A percentile compares a stretch with the other conserved stretches of the same genome.
Evolutionary conservation across 2,329 filamentous ascomycete genomes (phyloP).

Genomic region (Fusarium pilosicola): DNA sequence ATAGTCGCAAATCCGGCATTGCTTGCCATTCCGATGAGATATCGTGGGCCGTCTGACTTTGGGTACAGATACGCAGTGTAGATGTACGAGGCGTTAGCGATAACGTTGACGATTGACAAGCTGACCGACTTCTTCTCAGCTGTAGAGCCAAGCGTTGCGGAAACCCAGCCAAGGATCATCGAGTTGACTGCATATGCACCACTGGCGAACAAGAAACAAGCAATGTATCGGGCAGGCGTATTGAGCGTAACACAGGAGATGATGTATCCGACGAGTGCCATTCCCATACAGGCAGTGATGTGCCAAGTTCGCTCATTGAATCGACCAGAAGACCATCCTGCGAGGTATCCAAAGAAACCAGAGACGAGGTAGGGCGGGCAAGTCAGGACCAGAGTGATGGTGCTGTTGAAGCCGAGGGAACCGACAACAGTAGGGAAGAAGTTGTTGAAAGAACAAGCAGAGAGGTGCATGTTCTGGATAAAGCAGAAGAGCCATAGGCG

Average conservation of each 20-base stretch:
- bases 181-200: constrained; percentile 54
- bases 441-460: constrained; percentile 47
- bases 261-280: constrained; percentile 54
- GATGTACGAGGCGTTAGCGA: constrained; percentile 56
- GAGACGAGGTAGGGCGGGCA: constrained; percentile 58
- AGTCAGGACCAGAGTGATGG: constrained; percentile 56
- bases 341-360: constrained; percentile 52
- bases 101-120: constrained; percentile 55
- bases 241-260: constrained; percentile 47
- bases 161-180: constrained; percentile 56
- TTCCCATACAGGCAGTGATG: constrained; percentile 48
- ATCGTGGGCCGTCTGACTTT: constrained; percentile 52
- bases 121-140: constrained; percentile 57
- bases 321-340: constrained; percentile 55
- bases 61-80: constrained; percentile 59
- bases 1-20: constrained; percentile 43
- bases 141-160: constrained; percentile 53
- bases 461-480: constrained; percentile 51
- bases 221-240: constrained; percentile 45
- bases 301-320: constrained; percentile 54
- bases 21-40: constrained; percentile 52
- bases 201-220: constrained; percentile 50
- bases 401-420: constrained; percentile 49
- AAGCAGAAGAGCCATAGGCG: constrained; percentile 49
- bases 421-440: constrained; percentile 47